Percentiles rank a stretch among this genome's conserved stretches.
phyloP scores from a whole-genome alignment of 768 basidiomycete genomes.

The Chlorophyllum brunneum region DNA sequence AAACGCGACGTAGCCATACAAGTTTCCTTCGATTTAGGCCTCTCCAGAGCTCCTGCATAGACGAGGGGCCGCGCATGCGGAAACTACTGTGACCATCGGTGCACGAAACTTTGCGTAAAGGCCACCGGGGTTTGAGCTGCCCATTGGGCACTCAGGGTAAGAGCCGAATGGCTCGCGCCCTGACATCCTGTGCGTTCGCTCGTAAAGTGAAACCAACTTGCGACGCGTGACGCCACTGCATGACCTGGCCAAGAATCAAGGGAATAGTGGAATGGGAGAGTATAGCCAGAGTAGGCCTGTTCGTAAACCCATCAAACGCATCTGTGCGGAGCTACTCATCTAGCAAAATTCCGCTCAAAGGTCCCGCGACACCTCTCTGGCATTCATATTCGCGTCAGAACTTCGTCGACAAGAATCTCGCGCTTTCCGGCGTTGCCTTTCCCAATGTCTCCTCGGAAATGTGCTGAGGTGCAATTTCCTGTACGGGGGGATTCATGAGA shows the following conservation, averaged over 20 bases:
- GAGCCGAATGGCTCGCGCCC: conserved; percentile 7
- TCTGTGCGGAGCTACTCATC: conserved; percentile 4
- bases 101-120: conserved; percentile 8
- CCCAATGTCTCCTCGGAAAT: conserved; percentile 5
- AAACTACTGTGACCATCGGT: conserved; percentile 3
- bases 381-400: neutral
- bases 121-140: conserved; percentile 3
- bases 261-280: conserved; percentile 8
- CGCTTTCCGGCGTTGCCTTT: conserved; percentile 8
- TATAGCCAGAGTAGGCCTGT: neutral
- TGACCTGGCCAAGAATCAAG: conserved; percentile 1
- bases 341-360: neutral
- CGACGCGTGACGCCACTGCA: neutral
- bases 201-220: neutral
- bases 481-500: neutral
- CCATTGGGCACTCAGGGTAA: neutral
- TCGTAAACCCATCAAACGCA: neutral
- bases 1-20: conserved; percentile 11
- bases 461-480: neutral
- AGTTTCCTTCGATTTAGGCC: conserved; percentile 10
- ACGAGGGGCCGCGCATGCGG: neutral
- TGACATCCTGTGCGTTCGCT: conserved; percentile 4
- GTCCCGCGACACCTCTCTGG: conserved; percentile 8
- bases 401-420: conserved; percentile 6
- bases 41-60: neutral